phyloP scores from a whole-genome alignment of 768 basidiomycete species.

The Ramaria sp. region DNA sequence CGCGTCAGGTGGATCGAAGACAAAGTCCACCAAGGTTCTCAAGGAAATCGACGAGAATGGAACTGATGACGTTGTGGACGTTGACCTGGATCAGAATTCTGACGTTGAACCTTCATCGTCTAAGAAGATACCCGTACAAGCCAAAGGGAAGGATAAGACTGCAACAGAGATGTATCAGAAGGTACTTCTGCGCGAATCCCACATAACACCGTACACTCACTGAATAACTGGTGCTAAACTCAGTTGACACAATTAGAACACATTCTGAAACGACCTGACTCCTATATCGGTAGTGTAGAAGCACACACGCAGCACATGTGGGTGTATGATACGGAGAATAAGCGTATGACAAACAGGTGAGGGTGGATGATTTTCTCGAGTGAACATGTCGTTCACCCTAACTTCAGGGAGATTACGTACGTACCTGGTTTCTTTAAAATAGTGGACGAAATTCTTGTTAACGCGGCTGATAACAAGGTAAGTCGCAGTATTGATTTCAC shows the following conservation, averaged over 20 bases:
- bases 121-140: slow-evolving; percentile 14
- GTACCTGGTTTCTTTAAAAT: slow-evolving; percentile 99
- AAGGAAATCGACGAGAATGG: slow-evolving; percentile 54
- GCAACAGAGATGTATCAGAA: slow-evolving; percentile 88
- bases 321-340: slow-evolving; percentile 80
- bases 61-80: slow-evolving; percentile 34
- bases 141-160: slow-evolving; percentile 64
- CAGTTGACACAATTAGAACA: slow-evolving; percentile 94
- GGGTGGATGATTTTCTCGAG: slow-evolving; percentile 23
- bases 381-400: not conserved
- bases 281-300: slow-evolving; percentile 96
- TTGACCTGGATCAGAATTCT: slow-evolving; percentile 27
- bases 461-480: slow-evolving; percentile 99
- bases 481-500: slow-evolving; percentile 11
- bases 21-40: slow-evolving; percentile 42
- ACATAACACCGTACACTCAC: not conserved
- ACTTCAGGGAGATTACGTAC: slow-evolving; percentile 43
- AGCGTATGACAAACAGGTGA: slow-evolving; percentile 74
- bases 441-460: slow-evolving; percentile 97
- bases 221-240: not conserved
- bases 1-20: slow-evolving; percentile 24
- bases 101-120: slow-evolving; percentile 25
- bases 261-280: slow-evolving; percentile 83
- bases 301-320: slow-evolving; percentile 81
- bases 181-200: slow-evolving; percentile 31